Percentiles rank a stretch among this genome's conserved stretches.
Evolutionary conservation across 2,329 filamentous ascomycete species (phyloP).

Genomic region (Xylariaceae sp.): DNA sequence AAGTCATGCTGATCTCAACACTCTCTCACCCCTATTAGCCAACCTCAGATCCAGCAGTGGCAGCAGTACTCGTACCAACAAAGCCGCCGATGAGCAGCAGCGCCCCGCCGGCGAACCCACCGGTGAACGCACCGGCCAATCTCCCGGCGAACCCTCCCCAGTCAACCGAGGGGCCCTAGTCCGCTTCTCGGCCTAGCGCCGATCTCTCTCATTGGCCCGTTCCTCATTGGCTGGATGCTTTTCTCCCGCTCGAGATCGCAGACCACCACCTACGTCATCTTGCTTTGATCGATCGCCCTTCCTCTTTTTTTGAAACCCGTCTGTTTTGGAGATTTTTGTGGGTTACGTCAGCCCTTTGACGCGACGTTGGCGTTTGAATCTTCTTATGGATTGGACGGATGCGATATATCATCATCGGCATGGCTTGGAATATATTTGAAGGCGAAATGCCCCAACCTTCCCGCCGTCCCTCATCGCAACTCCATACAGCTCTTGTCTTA

Average conservation of each 20-base stretch:
- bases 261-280: conserved; percentile 26
- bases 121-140: neutral
- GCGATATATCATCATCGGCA: no score
- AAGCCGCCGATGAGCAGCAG: neutral
- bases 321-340: no score
- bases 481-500: neutral
- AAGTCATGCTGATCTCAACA: no score
- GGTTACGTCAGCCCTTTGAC: no score
- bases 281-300: no score
- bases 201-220: neutral
- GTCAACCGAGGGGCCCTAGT: neutral
- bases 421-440: no score
- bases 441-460: neutral
- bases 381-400: no score
- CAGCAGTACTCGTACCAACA: no score
- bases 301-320: no score
- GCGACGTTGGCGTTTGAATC: no score
- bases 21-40: neutral
- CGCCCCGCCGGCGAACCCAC: neutral
- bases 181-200: neutral
- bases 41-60: neutral
- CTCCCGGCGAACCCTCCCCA: neutral
- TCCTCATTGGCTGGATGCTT: conserved; percentile 19
- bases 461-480: neutral
- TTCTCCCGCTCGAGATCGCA: neutral